These are phyloP conservation scores for Verticillium zaregamsianum DNA, from an alignment of 2,329 filamentous ascomycete species.

Conservation along the genomic window DNA sequence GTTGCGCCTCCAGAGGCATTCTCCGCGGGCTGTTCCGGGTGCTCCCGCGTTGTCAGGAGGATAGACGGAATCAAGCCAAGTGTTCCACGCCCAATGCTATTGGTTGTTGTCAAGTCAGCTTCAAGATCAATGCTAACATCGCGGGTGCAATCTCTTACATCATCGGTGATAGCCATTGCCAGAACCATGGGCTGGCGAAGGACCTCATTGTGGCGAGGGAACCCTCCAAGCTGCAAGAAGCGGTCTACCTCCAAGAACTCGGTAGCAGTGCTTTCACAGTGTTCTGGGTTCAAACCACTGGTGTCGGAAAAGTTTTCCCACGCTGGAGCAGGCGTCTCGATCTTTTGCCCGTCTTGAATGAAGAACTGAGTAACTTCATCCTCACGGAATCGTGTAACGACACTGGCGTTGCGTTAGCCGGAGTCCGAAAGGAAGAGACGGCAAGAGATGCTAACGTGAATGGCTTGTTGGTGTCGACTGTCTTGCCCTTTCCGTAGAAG, in stretches of 20 bases:
- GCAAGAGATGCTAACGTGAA: slow-evolving; percentile 32
- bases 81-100: slow-evolving; percentile 5
- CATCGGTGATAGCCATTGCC: slow-evolving; percentile 6
- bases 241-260: background rate
- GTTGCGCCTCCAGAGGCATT: too few species aligned
- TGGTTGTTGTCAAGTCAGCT: slow-evolving; percentile 1
- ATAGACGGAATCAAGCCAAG: slow-evolving; percentile 6
- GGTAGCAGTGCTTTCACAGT: background rate
- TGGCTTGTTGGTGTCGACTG: slow-evolving; percentile 50
- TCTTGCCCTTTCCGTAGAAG: slow-evolving; percentile 56
- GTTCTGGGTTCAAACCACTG: background rate
- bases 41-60: too few species aligned
- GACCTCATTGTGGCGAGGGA: background rate
- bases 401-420: slow-evolving; percentile 24
- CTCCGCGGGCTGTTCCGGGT: too few species aligned
- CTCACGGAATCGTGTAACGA: slow-evolving; percentile 54
- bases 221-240: background rate
- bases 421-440: background rate
- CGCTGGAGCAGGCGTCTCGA: slow-evolving; percentile 34
- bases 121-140: background rate
- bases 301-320: background rate
- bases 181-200: slow-evolving; percentile 7
- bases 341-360: slow-evolving; percentile 53
- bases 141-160: slow-evolving; percentile 1
- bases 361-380: slow-evolving; percentile 56